Evolutionary conservation across 805 yeast species (phyloP), one percentile per base, ranked within the genome.

Genomic region (Pichia nakasei): DNA sequence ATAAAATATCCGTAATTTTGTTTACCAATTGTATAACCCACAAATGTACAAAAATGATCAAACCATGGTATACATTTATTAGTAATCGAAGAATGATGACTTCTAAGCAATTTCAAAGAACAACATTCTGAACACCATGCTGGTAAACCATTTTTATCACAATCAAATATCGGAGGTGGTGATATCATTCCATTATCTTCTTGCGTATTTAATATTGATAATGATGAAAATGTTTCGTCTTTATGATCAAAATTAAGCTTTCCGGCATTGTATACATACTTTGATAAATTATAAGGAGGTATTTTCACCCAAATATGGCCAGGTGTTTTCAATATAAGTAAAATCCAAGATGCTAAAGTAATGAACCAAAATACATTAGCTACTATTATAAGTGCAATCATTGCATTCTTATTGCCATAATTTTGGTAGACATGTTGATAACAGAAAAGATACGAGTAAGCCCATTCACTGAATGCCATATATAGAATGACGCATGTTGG

Each of bases 41-140:
- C 61, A 82, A 86, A 87, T 0, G 77, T 56, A 58, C 97, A 89
- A 54, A 71, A 82, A 59, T 89, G 97, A 61, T 89, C 97, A 68
- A 85, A 82, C 45, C 73, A 69, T 0, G 85, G 78, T 0, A 88
- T 77, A 56, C 95, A 86, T 21, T 61, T 55, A 2, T 69, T 71
- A 42, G 64, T 41, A 39, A 72, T 68, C 3, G 73, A 67, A 34
- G 88, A 80, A 56, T 85, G 96, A 51, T 78, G 91, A 0, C 84
- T 60, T 41, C 96, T 67, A 22, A 76, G 73, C 1, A 80, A 69
- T 55, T 85, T 86, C 26, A 85, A 60, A 5, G 81, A 71, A 39
- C 73, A 66, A 57, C 96, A 85, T 11, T 64, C 59, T 1, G 82
- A 62, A 55, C 96, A 87, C 79, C 85, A 89, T 22, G 67, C 66